Evolutionary conservation across 805 yeast genomes (phyloP).

Genomic region (Lipomyces chichibuensis): DNA sequence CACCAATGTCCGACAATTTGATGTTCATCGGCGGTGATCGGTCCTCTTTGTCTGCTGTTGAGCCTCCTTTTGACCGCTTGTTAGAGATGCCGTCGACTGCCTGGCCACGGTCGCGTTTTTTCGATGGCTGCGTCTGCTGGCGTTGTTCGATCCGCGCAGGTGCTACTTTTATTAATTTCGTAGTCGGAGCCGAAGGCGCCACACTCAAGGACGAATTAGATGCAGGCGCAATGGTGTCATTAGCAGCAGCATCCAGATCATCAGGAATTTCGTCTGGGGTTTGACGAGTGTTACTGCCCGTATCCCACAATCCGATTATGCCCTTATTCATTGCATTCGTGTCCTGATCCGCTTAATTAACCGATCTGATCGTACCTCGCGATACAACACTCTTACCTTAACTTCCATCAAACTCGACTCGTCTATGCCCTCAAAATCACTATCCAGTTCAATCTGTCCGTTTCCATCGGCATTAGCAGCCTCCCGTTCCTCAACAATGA

Average conservation of each 20-base stretch:
- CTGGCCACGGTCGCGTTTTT: conserved; percentile 36
- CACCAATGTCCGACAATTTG: conserved; percentile 78
- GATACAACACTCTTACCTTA: conserved; percentile 37
- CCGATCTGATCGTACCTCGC: neutral
- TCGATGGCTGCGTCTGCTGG: conserved; percentile 20
- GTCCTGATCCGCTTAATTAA: conserved; percentile 44
- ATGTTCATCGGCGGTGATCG: conserved; percentile 57
- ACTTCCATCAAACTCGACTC: conserved; percentile 65
- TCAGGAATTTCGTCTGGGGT: conserved; percentile 22
- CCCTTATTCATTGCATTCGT: conserved; percentile 73
- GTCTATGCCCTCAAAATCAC: conserved; percentile 48
- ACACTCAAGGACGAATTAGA: neutral
- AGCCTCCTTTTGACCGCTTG: conserved; percentile 56
- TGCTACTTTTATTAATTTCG: neutral
- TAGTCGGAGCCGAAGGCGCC: neutral
- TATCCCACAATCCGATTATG: conserved; percentile 69
- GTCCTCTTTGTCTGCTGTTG: conserved; percentile 58
- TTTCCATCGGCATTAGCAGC: conserved; percentile 40
- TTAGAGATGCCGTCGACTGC: conserved; percentile 48
- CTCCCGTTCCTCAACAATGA: conserved; percentile 16
- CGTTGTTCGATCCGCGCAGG: neutral
- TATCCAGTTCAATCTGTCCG: conserved; percentile 35
- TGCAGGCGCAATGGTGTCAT: neutral
- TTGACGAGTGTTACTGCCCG: conserved; percentile 37
- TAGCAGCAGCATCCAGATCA: conserved; percentile 3